These are phyloP conservation scores for Zygoascus hellenicus DNA, from an alignment of 1,139 yeast species.

Conservation along the genomic window DNA sequence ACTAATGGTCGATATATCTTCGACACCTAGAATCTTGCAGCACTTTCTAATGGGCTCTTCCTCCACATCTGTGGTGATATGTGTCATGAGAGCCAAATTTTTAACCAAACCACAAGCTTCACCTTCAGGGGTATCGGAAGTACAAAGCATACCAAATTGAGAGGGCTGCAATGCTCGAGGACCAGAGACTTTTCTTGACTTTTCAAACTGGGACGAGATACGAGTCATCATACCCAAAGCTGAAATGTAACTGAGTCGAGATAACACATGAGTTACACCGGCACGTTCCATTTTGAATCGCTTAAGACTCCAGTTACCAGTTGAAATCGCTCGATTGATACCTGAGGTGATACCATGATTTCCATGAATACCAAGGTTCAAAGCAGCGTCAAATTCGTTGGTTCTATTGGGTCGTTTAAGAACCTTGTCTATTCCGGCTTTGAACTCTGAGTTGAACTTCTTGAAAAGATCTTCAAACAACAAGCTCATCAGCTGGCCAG, in stretches of 20 bases:
- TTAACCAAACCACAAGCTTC: constrained; percentile 99
- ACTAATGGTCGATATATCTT: constrained; percentile 73
- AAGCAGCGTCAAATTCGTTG: constrained; percentile 87
- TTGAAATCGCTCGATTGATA: constrained; percentile 89
- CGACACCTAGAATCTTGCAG: constrained; percentile 84
- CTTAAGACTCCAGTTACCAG: constrained; percentile 98
- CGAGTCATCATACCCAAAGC: constrained; percentile 99
- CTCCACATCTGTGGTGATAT: constrained; percentile 96
- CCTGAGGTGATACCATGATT: constrained; percentile 85
- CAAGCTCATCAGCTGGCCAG: constrained; percentile 94
- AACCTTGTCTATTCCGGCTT: constrained; percentile 88
- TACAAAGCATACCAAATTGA: constrained; percentile 97
- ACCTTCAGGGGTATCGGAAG: constrained; percentile 99
- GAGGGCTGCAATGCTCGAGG: constrained; percentile 99
- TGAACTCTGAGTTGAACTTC: constrained; percentile 90
- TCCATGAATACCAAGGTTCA: constrained; percentile 84
- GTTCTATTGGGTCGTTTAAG: constrained; percentile 92
- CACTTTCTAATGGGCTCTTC: constrained; percentile 78
- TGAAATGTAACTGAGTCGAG: constrained; percentile 84
- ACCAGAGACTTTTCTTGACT: constrained; percentile 95
- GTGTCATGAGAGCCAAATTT: constrained; percentile 96
- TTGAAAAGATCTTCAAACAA: constrained; percentile 94
- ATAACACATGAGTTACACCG: constrained; percentile 95
- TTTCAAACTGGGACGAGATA: constrained; percentile 95
- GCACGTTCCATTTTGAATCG: constrained; percentile 99